Base-by-base conservation (phyloP, 176 grass and related monocot species). In the Thinopyrum elongatum region DNA sequence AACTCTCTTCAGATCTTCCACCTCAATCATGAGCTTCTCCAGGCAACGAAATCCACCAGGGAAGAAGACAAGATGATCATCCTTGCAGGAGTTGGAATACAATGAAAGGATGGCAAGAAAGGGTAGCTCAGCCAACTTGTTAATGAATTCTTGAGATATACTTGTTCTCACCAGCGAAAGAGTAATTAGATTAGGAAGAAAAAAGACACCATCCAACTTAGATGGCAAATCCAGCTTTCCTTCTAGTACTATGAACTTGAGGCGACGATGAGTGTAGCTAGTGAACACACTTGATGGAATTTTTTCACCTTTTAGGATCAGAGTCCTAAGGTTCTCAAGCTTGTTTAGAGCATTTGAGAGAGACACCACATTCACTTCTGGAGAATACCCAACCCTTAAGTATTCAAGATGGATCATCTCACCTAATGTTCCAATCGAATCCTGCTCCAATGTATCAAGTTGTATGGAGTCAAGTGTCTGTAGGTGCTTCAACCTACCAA, bases 381-480 rank as follows among this genome's bases (percentile, higher is more conserved):
- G 0, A 0, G 49, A 53, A 53, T 53, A 2, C 49, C 49, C 49
- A 53, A 53, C 16, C 0, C 49, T 53, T 53, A 53, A 53, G 49
- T 53, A 53, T 16, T 53, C 49, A 53, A 53, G 49, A 53, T 53
- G 16, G 16, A 53, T 53, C 49, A 53, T 53, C 16, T 53, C 49
- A 53, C 49, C 49, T 53, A 53, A 19, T 1, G 49, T 39, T 67
- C 82, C 70, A 84, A 19, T 36, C 34, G 75, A 22, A 12, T 53
- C 16, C 1, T 53, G 6, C 11, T 63, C 4, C 49, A 53, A 53
- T 53, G 49, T 53, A 72, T 83, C 49, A 28, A 51, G 25, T 47
- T 75, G 44, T 57, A 84, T 46, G 19, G 70, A 74, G 22, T 84
- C 69, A 42, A 84, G 82, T 44, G 82, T 84, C 6, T 83, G 81